Evolutionary conservation across 1,284 basidiomycete species (phyloP).

Genomic region (Flammula alnicola): DNA sequence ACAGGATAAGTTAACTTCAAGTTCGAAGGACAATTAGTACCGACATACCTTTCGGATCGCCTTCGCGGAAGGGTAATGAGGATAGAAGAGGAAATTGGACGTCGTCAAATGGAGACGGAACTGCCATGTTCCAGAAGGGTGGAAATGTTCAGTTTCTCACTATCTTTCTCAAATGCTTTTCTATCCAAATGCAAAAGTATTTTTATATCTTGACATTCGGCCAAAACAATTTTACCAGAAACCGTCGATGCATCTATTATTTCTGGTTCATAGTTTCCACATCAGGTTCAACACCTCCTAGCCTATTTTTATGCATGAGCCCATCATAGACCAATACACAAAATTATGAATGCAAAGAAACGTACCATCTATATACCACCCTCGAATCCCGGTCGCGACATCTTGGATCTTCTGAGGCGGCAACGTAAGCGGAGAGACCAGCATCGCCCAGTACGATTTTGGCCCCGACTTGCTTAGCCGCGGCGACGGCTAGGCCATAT

Average conservation of each 20-base stretch:
- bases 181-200: neutral
- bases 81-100: slow-evolving; percentile 23
- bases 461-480: no score
- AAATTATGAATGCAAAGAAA: neutral
- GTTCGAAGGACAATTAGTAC: neutral
- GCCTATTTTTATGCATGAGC: slow-evolving; percentile 14
- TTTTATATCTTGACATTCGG: neutral
- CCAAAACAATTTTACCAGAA: no score
- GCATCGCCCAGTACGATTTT: no score
- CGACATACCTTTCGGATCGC: slow-evolving; percentile 25
- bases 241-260: no score
- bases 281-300: slow-evolving; percentile 28
- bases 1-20: neutral
- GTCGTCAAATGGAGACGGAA: slow-evolving; percentile 26
- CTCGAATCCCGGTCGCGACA: slow-evolving; percentile 41
- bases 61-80: slow-evolving; percentile 26
- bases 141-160: neutral
- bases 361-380: slow-evolving; percentile 43
- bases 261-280: neutral
- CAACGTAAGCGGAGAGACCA: no score
- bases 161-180: neutral
- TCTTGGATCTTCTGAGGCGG: no score
- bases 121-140: slow-evolving; percentile 9
- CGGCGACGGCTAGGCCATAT: no score
- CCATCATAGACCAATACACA: neutral